Conservation (phyloP, 1,284 basidiomycete species). For the Kalmanozyma brasiliensis region DNA sequence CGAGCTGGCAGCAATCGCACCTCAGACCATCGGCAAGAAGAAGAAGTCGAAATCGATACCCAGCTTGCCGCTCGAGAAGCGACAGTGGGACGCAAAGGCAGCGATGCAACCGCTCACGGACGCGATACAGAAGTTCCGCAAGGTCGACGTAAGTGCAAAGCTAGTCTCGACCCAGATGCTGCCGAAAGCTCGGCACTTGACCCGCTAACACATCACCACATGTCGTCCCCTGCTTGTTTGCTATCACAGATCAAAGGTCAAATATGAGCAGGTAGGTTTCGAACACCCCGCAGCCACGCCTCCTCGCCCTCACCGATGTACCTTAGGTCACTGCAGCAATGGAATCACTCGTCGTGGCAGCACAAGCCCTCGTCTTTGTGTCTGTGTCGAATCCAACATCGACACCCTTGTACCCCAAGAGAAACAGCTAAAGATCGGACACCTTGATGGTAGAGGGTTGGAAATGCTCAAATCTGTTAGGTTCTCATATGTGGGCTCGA, state of each 20-base stretch:
- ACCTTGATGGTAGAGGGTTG: background rate
- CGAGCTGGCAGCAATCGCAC: slow-evolving; percentile 35
- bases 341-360: too few relatives aligned
- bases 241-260: slow-evolving; percentile 51
- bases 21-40: slow-evolving; percentile 21
- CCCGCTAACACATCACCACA: too few relatives aligned
- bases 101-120: slow-evolving; percentile 69
- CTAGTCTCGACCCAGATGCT: too few relatives aligned
- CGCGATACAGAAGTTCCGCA: slow-evolving; percentile 70
- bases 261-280: slow-evolving; percentile 29
- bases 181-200: too few relatives aligned
- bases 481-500: background rate
- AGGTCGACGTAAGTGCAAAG: slow-evolving; percentile 70
- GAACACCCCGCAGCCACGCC: background rate
- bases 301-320: background rate
- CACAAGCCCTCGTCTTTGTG: too few relatives aligned
- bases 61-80: slow-evolving; percentile 39
- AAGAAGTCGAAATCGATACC: slow-evolving; percentile 42
- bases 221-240: background rate
- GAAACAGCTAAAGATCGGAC: too few relatives aligned
- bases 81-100: slow-evolving; percentile 71
- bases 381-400: too few relatives aligned
- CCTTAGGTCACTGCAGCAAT: too few relatives aligned
- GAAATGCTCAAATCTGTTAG: background rate
- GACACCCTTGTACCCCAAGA: too few relatives aligned